phyloP scores from a whole-genome alignment of 257 asterid species.

The Solanum virginianum region DNA sequence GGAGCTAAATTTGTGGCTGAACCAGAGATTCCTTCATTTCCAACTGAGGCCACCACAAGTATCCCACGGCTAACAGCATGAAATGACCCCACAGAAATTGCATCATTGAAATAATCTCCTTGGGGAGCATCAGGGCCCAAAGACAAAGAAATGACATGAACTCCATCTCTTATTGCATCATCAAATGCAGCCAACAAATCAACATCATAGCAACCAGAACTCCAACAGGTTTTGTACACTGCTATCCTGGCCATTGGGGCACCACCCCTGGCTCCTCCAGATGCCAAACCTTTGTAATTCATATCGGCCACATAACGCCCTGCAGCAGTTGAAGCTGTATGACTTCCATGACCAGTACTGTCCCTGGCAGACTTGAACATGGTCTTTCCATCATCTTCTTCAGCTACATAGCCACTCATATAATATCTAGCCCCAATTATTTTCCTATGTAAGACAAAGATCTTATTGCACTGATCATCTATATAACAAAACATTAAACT shows the following conservation, averaged over 20 bases:
- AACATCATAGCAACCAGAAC: constrained; percentile 71
- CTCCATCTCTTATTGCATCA: constrained; percentile 86
- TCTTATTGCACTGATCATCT: neutral
- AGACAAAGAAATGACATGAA: constrained; percentile 64
- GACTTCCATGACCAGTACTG: constrained; percentile 81
- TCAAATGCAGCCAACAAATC: constrained; percentile 94
- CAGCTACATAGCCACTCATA: constrained; percentile 69
- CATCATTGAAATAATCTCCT: constrained; percentile 72
- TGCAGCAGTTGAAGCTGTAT: constrained; percentile 91
- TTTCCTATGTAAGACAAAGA: constrained; percentile 44
- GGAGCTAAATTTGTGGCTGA: constrained; percentile 84
- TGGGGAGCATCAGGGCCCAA: constrained; percentile 77
- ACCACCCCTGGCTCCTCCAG: constrained; percentile 90
- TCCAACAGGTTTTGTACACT: constrained; percentile 83
- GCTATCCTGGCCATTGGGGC: constrained; percentile 93
- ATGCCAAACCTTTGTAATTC: constrained; percentile 74
- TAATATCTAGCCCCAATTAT: constrained; percentile 87
- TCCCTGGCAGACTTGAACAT: constrained; percentile 63
- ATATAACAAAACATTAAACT: neutral
- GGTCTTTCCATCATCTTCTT: constrained; percentile 36
- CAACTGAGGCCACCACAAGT: constrained; percentile 78
- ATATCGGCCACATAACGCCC: constrained; percentile 65
- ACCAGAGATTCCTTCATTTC: constrained; percentile 62
- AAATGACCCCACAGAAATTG: constrained; percentile 83
- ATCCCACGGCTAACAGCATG: constrained; percentile 80